Evolutionary conservation across 2,329 filamentous ascomycete species (phyloP), one percentile per base, ranked within the genome.

Genomic region (Fusarium temperatum): DNA sequence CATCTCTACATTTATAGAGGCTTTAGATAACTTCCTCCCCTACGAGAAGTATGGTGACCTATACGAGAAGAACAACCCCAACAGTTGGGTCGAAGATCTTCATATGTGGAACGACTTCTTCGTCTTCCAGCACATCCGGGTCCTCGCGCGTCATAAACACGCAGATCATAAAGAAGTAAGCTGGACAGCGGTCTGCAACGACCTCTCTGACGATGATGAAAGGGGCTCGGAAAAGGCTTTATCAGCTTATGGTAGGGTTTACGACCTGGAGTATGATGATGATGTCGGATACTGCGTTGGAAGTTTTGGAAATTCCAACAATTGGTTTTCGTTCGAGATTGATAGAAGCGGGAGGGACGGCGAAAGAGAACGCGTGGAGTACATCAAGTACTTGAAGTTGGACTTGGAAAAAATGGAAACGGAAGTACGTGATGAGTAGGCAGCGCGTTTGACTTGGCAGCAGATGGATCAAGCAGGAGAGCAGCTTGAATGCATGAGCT

Each of bases 301-400:
- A 10, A 1, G 20, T 7, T 10, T 28, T 20, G 44, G 24, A 6
- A 20, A 4, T 15, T 11, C 10, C 15, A 7, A 17, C 41, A 10
- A 0, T 13, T 20, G 11, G 24, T 24, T 24, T 24, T 24, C 24
- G 3, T 24, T 24, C 24, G 24, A 24, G 24, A 0, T 13, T 13
- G 11, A 35, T 35, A 14, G 1, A 35, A 35, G 14, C 7, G 0
- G 13, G 5, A 47, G 6, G 3, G 26, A 47, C 6, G 13, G 22
- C 1, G 0, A 28, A 0, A 14, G 22, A 9, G 6, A 11, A 0
- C 18, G 45, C 15, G 20, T 22, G 0, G 45, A 30, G 20, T 12
- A 48, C 6, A 1, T 48, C 10, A 50, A 32, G 20, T 15, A 0
- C 0, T 44, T 44, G 15, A 5, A 13, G 6, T 13, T 3, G 11